Base-by-base conservation (phyloP, 116 monocot species). In the Trichopus zeylanicus region DNA sequence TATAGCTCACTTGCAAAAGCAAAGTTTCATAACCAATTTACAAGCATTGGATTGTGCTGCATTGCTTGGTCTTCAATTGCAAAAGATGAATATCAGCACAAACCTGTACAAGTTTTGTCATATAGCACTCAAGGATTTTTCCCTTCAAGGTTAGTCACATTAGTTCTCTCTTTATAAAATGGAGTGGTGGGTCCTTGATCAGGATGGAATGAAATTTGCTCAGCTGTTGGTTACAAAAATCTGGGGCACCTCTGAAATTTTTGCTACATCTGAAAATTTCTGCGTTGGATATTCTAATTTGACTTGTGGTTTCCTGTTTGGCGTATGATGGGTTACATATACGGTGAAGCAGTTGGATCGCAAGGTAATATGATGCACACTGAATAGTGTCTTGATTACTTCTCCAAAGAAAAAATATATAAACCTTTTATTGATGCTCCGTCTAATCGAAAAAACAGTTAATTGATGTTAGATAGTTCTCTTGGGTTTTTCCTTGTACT, bases 11-110 rank as follows among this genome's bases (percentile, higher is more conserved):
- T 53, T 97, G 74, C 91, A 91, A 66, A 91, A 87, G 63, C 97
- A 97, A 70, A 97, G 91, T 55, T 97, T 97, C 70, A 91, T 97
- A 57, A 97, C 97, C 32, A 97, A 97, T 62, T 62, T 97, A 25
- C 97, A 97, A 84, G 91, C 97, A 19, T 68, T 97, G 59, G 81
- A 87, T 62, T 97, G 97, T 68, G 87, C 87, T 29, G 58, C 81
- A 48, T 69, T 54, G 69, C 77, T 97, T 47, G 91, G 86, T 29
- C 56, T 65, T 29, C 76, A 85, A 63, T 77, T 97, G 60, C 87
- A 91, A 57, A 71, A 74, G 15, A 81, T 75, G 75, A 97, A 91
- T 75, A 81, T 97, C 38, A 90, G 60, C 66, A 73, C 58, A 29
- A 73, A 97, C 53, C 49, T 97, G 27, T 97, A 91, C 57, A 84